Evolutionary conservation across 495 filamentous ascomycete species (phyloP).

Genomic region (Hypoxylon rickii): DNA sequence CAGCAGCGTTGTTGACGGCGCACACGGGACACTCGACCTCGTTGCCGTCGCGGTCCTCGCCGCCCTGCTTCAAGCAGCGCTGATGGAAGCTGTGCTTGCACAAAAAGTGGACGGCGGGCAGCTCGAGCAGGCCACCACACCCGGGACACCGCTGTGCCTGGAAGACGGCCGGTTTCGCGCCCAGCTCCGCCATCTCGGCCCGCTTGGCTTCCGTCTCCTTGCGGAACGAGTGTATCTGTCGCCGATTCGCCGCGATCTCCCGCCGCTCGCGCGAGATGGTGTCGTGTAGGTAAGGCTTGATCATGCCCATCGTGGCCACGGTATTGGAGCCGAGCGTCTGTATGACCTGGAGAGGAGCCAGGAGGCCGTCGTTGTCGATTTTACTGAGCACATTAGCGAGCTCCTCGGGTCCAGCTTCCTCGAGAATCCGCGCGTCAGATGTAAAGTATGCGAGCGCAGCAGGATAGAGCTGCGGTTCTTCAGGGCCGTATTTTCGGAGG

Average conservation of each 20-base stretch:
- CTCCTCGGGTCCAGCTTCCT: constrained; percentile 84
- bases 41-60: constrained; percentile 52
- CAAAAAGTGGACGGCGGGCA: constrained; percentile 92
- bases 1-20: constrained; percentile 78
- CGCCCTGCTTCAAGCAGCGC: constrained; percentile 65
- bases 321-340: constrained; percentile 69
- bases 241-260: constrained; percentile 82
- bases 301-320: constrained; percentile 94
- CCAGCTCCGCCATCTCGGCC: constrained; percentile 75
- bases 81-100: constrained; percentile 97
- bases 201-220: constrained; percentile 80
- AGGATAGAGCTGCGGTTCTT: constrained; percentile 91
- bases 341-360: constrained; percentile 96
- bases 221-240: constrained; percentile 82
- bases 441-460: constrained; percentile 94
- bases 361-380: constrained; percentile 87
- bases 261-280: constrained; percentile 87
- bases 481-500: constrained; percentile 84
- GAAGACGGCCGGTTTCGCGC: constrained; percentile 82
- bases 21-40: constrained; percentile 85
- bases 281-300: constrained; percentile 87
- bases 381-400: constrained; percentile 78
- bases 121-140: constrained; percentile 74
- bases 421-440: constrained; percentile 76
- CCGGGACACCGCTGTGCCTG: constrained; percentile 83